Evolutionary conservation across 2,329 filamentous ascomycete genomes (phyloP), one percentile per base, ranked within the genome.

Genomic region (Tolypocladium ophioglossoides): DNA sequence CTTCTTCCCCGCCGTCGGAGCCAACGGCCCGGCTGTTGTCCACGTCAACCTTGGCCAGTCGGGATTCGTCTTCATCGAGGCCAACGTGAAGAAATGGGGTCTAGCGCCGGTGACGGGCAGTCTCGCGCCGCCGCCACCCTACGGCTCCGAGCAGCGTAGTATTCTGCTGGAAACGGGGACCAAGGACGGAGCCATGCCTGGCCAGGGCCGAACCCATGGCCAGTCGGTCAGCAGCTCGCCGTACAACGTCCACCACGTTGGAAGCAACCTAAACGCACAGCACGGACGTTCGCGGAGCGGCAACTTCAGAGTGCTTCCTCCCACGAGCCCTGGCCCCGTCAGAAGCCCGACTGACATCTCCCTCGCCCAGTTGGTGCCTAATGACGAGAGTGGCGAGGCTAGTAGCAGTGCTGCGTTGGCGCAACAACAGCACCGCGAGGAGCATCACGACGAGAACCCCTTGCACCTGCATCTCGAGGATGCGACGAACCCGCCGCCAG

Each of bases 41-140:
- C 92, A 99, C 68, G 94, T 97, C 67, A 99, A 99, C 70, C 95
- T 99, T 68, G 94, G 94, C 9, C 94, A 99, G 69, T 89, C 94
- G 66, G 94, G 94, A 37, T 99, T 97, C 66, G 94, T 99, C 50
- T 99, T 97, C 66, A 97, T 99, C 63, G 94, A 99, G 72, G 94
- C 92, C 58, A 99, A 99, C 65, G 94, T 99, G 57, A 99, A 99
- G 83, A 99, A 97, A 77, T 99, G 94, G 94, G 94, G 94, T 2
- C 76, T 99, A 54, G 94, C 94, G 50, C 94, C 94, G 6, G 95
- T 95, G 80, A 96, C 90, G 1, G 94, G 94, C 56, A 96, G 90
- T 64, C 78, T 99, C 56, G 94, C 94, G 32, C 94, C 94, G 18
- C 94, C 94, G 46, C 94, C 94, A 51, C 94, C 94, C 1, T 99